phyloP scores from a whole-genome alignment of 345 rosid species.

The Camelina sativa region DNA sequence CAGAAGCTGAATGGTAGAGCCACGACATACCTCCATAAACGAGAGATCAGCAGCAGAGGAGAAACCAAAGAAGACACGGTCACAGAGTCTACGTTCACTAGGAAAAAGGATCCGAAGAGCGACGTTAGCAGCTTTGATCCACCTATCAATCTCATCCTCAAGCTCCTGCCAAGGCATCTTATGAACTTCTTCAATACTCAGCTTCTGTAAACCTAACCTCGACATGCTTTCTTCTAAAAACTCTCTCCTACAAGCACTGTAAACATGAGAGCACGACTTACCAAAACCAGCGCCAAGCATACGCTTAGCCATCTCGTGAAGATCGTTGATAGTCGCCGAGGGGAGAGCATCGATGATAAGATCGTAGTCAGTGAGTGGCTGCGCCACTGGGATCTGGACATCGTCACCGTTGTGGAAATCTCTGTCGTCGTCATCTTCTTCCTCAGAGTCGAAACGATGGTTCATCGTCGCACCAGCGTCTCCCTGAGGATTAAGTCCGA shows the following conservation, averaged over 20 bases:
- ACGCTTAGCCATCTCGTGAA: constrained; percentile 87
- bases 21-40: constrained; percentile 95
- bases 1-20: constrained; percentile 70
- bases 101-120: constrained; percentile 82
- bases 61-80: constrained; percentile 77
- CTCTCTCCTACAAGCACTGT: constrained; percentile 76
- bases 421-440: constrained; percentile 53
- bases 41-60: constrained; percentile 73
- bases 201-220: constrained; percentile 71
- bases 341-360: constrained; percentile 89
- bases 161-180: constrained; percentile 78
- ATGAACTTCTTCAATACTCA: constrained; percentile 83
- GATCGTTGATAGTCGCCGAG: constrained; percentile 71
- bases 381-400: constrained; percentile 73
- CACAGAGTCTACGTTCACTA: constrained; percentile 91
- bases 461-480: constrained; percentile 43
- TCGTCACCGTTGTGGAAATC: constrained; percentile 45
- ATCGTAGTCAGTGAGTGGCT: constrained; percentile 74
- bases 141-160: constrained; percentile 83
- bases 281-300: constrained; percentile 82
- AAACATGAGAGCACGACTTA: constrained; percentile 78
- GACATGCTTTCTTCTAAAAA: constrained; percentile 83
- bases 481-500: constrained; percentile 46
- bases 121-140: constrained; percentile 84
- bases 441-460: constrained; percentile 55